phyloP scores from a whole-genome alignment of 345 rosid species.

The Corymbia maculata region DNA sequence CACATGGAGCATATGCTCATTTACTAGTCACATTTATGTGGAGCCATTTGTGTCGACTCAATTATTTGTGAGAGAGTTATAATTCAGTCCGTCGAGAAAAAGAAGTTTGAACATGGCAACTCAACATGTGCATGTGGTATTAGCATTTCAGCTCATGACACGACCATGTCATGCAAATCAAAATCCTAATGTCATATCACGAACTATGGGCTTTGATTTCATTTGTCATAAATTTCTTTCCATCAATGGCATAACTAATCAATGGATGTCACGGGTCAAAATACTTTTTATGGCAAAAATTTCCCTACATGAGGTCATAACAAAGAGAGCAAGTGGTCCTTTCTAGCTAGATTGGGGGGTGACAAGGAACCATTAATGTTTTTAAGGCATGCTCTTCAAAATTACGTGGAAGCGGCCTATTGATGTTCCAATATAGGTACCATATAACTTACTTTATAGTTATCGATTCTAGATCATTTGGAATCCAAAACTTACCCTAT shows the following conservation, averaged over 20 bases:
- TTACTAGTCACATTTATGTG: not conserved
- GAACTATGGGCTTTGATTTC: not conserved
- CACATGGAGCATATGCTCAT: not conserved
- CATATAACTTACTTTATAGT: too few species aligned
- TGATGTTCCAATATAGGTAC: not conserved
- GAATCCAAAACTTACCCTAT: too few species aligned
- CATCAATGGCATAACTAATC: too few species aligned
- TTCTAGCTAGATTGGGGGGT: not conserved
- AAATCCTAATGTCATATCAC: not conserved
- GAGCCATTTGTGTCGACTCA: not conserved
- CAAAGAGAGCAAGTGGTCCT: not conserved
- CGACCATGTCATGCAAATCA: not conserved
- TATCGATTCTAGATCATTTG: too few species aligned
- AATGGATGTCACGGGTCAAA: fast-evolving
- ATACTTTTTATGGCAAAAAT: not conserved
- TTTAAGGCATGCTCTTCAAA: not conserved
- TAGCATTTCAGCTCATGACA: too few species aligned
- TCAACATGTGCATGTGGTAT: too few species aligned
- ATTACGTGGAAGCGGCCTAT: not conserved
- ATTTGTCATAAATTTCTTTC: not conserved
- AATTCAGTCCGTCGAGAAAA: not conserved
- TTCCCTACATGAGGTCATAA: not conserved
- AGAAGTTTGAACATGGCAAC: not conserved
- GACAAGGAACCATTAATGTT: not conserved
- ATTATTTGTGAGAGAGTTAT: fast-evolving